These are phyloP conservation scores for Candida fluviatilis DNA, from an alignment of 805 yeast species.

Conservation along the genomic window DNA sequence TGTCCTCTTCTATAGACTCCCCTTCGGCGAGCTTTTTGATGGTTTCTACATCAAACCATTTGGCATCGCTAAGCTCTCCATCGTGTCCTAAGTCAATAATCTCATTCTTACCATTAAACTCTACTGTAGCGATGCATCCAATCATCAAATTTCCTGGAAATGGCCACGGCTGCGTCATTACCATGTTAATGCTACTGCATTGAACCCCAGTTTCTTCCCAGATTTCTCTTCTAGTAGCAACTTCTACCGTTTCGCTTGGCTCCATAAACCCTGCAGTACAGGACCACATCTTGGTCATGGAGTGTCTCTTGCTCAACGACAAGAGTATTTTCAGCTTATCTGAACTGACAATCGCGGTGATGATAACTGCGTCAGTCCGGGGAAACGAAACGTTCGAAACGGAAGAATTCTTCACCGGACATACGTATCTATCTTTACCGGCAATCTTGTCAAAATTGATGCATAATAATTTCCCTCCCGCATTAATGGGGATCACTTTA, in stretches of 20 bases:
- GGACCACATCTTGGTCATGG: conserved; percentile 56
- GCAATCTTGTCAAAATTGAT: conserved; percentile 17
- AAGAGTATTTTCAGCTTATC: conserved; percentile 61
- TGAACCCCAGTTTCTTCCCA: conserved; percentile 94
- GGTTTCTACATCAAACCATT: conserved; percentile 68
- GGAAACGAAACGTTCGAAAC: conserved; percentile 87
- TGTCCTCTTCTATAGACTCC: conserved; percentile 28
- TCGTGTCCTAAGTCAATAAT: conserved; percentile 72
- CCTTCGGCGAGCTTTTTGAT: conserved; percentile 39
- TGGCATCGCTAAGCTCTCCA: conserved; percentile 79
- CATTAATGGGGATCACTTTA: conserved; percentile 55
- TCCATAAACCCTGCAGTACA: conserved; percentile 96
- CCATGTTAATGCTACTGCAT: conserved; percentile 52
- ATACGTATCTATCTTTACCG: conserved; percentile 17
- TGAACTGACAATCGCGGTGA: conserved; percentile 68
- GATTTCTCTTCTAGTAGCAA: conserved; percentile 81
- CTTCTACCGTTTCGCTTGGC: conserved; percentile 89
- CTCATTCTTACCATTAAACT: conserved; percentile 62
- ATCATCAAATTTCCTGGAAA: conserved; percentile 91
- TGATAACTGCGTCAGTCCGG: conserved; percentile 85
- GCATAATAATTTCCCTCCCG: conserved; percentile 62
- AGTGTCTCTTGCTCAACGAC: conserved; percentile 65
- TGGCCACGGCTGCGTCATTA: conserved; percentile 95
- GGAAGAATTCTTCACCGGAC: conserved; percentile 33
- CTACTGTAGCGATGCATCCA: conserved; percentile 83